Base-by-base conservation (phyloP, 2,329 filamentous ascomycete genomes). In the Hymenoscyphus linearis region DNA sequence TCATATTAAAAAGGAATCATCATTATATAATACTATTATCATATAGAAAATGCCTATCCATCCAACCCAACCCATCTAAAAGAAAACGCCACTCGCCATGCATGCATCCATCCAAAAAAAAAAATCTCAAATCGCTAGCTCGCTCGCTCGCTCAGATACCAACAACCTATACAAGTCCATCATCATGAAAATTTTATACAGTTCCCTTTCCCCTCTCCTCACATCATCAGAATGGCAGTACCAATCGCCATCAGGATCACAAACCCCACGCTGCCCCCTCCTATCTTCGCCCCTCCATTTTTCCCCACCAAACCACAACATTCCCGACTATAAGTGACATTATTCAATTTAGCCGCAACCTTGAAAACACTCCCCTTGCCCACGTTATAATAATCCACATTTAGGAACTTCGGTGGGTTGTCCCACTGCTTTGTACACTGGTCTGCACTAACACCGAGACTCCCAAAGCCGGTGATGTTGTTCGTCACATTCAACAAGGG, bases 331-430 rank as follows among this genome's bases (percentile, higher is more conserved):
- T 91, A 93, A 0, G 83, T 86, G 54, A 95, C 89, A 63, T 87
- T 86, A 74, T 93, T 95, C 67, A 85, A 82, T 61, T 76, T 71
- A 0, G 88, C 88, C 0, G 87, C 88, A 22, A 89, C 87, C 70
- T 88, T 81, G 69, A 96, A 96, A 10, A 95, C 90, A 2, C 88
- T 89, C 1, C 91, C 91, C 3, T 82, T 79, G 0, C 72, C 72
- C 4, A 69, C 66, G 73, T 95, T 91, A 76, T 95, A 96, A 74
- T 91, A 95, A 73, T 96, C 91, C 27, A 95, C 90, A 59, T 95
- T 86, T 56, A 96, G 78, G 70, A 92, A 86, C 70, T 88, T 93
- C 2, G 91, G 91, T 0, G 89, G 80, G 9, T 84, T 82, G 22
- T 80, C 80, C 89, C 89, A 95, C 55, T 78, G 73, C 1, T 69